phyloP scores from a whole-genome alignment of 2,329 filamentous ascomycete genomes.

The Nigrospora osmanthi region DNA sequence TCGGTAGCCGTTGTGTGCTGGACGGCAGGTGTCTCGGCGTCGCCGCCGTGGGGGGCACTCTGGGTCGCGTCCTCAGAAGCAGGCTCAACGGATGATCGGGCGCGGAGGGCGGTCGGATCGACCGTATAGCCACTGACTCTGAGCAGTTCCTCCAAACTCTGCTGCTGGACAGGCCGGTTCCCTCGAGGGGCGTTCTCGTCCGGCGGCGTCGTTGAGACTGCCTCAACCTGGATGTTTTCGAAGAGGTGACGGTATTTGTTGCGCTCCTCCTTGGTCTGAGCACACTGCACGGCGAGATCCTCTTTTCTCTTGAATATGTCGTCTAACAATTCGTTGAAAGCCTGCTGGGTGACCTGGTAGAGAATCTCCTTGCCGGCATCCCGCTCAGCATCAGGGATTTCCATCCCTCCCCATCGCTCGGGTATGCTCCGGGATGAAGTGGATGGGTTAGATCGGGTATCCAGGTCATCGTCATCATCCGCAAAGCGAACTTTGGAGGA shows the following conservation, averaged over 20 bases:
- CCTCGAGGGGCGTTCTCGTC: constrained; percentile 1
- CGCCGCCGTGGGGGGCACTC: too few species aligned
- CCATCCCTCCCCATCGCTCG: constrained; percentile 70
- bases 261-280: constrained; percentile 54
- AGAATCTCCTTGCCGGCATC: constrained; percentile 84
- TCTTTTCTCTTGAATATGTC: constrained; percentile 77
- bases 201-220: constrained; percentile 6
- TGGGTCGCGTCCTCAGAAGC: too few species aligned
- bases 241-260: constrained; percentile 45
- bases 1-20: constrained; percentile 5
- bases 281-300: constrained; percentile 62
- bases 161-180: constrained; percentile 13
- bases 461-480: constrained; percentile 62
- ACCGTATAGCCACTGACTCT: constrained; percentile 36
- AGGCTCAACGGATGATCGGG: too few species aligned
- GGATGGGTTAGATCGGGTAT: constrained; percentile 63
- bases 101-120: constrained; percentile 8
- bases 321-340: constrained; percentile 88
- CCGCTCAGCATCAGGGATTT: constrained; percentile 70
- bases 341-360: constrained; percentile 85
- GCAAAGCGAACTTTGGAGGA: constrained; percentile 75
- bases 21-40: neutral
- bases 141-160: constrained; percentile 31
- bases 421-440: constrained; percentile 65
- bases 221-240: constrained; percentile 28